Evolutionary conservation across 2,329 filamentous ascomycete species (phyloP).

Genomic region (Fusarium duplospermum): DNA sequence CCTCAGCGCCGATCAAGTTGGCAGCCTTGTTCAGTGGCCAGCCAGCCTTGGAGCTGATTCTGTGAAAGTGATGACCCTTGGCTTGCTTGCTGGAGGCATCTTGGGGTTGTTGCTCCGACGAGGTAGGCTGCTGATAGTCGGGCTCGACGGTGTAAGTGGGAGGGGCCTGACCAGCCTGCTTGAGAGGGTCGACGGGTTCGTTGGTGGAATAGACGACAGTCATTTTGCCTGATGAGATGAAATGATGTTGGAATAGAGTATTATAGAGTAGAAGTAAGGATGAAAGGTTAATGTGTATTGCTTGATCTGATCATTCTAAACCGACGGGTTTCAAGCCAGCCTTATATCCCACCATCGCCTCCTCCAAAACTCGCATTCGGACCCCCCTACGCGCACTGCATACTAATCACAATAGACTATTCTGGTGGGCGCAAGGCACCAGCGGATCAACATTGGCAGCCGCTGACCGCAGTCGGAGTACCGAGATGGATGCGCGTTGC

Average conservation of each 20-base stretch:
- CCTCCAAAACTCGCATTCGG: constrained; percentile 13
- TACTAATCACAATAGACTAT: neutral
- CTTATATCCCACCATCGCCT: constrained; percentile 30
- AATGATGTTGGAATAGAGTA: neutral
- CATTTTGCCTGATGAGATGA: constrained; percentile 17
- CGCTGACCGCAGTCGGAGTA: constrained; percentile 3
- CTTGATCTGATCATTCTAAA: neutral
- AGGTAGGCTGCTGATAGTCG: constrained; percentile 11
- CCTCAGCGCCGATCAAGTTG: constrained; percentile 76
- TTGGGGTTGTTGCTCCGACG: constrained; percentile 11
- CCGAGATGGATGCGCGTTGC: constrained; percentile 8
- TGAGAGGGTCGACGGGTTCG: constrained; percentile 35
- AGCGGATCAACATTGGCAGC: neutral
- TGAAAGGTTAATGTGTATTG: constrained; percentile 5
- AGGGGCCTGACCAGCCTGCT: constrained; percentile 36
- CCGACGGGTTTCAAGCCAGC: neutral
- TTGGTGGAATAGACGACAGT: constrained; percentile 29
- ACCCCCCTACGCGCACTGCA: constrained; percentile 27
- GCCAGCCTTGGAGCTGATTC: constrained; percentile 73
- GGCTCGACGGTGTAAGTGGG: constrained; percentile 33
- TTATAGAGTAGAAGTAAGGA: neutral
- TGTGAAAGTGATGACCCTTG: constrained; percentile 71
- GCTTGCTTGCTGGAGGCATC: constrained; percentile 45
- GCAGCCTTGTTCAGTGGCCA: constrained; percentile 75
- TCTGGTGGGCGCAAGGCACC: neutral